phyloP scores from a whole-genome alignment of 495 filamentous ascomycete species.

The Penicillium cataractarum region DNA sequence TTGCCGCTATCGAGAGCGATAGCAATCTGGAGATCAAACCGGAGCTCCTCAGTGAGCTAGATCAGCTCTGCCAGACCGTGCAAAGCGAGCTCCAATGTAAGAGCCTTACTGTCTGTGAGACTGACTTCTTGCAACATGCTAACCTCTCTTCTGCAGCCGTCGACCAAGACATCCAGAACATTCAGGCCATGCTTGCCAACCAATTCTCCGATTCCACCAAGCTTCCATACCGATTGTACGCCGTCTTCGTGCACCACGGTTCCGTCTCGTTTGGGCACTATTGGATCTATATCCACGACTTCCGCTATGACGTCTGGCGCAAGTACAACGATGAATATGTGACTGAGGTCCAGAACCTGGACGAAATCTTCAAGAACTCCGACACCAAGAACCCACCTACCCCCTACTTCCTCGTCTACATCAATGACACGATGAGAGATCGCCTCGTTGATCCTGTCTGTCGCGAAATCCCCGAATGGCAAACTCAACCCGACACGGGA shows the following conservation, averaged over 20 bases:
- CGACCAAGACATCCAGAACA: constrained; percentile 51
- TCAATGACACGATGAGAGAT: constrained; percentile 64
- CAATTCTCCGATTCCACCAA: constrained; percentile 62
- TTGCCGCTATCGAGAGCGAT: constrained; percentile 28
- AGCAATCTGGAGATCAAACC: constrained; percentile 37
- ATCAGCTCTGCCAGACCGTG: constrained; percentile 36
- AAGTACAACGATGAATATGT: constrained; percentile 93
- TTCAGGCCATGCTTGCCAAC: constrained; percentile 55
- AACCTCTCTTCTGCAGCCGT: constrained; percentile 37
- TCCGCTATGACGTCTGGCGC: constrained; percentile 77
- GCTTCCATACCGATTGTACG: constrained; percentile 80
- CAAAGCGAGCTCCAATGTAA: constrained; percentile 45
- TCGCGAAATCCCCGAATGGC: constrained; percentile 43
- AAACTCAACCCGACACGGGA: constrained; percentile 18
- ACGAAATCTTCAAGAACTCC: constrained; percentile 67
- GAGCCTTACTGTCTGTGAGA: constrained; percentile 5
- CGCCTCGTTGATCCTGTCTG: constrained; percentile 64
- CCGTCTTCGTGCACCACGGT: constrained; percentile 88
- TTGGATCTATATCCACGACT: constrained; percentile 96
- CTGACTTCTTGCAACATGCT: constrained; percentile 7
- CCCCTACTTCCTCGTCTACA: constrained; percentile 89
- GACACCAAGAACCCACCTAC: constrained; percentile 65
- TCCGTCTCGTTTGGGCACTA: constrained; percentile 80
- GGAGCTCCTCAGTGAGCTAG: constrained; percentile 34
- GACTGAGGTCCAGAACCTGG: constrained; percentile 62